Conservation (phyloP, 2,329 filamentous ascomycete genomes). For the Diaporthe nobilis region DNA sequence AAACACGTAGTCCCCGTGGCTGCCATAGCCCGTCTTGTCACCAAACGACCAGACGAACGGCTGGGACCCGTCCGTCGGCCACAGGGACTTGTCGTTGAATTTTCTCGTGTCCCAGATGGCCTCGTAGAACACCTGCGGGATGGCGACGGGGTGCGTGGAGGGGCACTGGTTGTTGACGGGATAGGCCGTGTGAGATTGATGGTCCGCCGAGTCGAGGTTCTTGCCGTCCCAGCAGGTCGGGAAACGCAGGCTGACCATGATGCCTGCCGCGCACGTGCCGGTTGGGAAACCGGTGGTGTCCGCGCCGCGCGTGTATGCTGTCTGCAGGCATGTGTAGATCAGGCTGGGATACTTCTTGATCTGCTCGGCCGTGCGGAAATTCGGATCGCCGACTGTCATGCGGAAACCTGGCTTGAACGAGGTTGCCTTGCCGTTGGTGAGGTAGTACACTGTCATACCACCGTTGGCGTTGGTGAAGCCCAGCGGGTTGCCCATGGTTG, state of each 20-base stretch:
- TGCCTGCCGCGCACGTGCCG: conserved; percentile 54
- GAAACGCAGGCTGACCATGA: conserved; percentile 43
- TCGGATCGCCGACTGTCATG: conserved; percentile 57
- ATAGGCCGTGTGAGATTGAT: conserved; percentile 59
- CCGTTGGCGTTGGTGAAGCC: conserved; percentile 63
- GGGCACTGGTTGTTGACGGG: conserved; percentile 51
- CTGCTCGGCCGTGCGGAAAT: conserved; percentile 44
- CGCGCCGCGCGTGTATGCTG: conserved; percentile 55
- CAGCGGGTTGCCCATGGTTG: conserved; percentile 22
- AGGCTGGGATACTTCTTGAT: conserved; percentile 39
- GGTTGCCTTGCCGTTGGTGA: conserved; percentile 43
- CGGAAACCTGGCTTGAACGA: conserved; percentile 61
- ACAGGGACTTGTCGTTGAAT: conserved; percentile 41
- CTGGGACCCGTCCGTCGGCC: conserved; percentile 50
- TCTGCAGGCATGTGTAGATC: conserved; percentile 50
- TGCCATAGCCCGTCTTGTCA: conserved; percentile 52
- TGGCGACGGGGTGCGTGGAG: conserved; percentile 46
- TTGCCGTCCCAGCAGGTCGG: conserved; percentile 67
- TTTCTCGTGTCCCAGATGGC: conserved; percentile 46
- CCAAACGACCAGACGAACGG: conserved; percentile 50
- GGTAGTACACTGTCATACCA: conserved; percentile 57
- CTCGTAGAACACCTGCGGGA: conserved; percentile 48
- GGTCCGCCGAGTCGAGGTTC: conserved; percentile 63
- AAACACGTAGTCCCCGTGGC: conserved; percentile 53
- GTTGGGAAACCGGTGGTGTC: conserved; percentile 55